Percentiles rank a stretch among this genome's conserved stretches.
These are phyloP conservation scores for Lithospermum erythrorhizon DNA, from an alignment of 257 asterid genomes.

Conservation along the genomic window DNA sequence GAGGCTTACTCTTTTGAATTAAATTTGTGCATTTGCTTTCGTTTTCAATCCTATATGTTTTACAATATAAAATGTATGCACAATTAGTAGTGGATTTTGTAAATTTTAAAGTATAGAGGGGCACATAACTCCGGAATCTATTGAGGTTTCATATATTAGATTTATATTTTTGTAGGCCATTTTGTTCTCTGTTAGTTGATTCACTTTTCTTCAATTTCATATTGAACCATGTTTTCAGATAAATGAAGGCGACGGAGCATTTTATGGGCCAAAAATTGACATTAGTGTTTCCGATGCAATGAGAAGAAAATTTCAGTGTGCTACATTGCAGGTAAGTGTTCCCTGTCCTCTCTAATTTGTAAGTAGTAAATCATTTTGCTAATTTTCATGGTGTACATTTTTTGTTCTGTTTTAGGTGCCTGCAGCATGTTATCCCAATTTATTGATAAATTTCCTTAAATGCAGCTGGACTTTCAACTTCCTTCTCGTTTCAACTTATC, in stretches of 20 bases:
- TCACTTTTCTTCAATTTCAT: constrained; percentile 10
- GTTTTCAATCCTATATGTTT: neutral
- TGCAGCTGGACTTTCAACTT: constrained; percentile 97
- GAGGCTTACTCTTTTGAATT: neutral
- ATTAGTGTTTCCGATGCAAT: constrained; percentile 87
- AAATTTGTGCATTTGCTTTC: neutral
- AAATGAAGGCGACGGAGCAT: constrained; percentile 95
- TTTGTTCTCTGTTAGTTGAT: constrained; percentile 5
- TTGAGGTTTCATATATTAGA: neutral
- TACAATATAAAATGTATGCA: neutral
- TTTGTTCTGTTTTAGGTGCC: neutral
- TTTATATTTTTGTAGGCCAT: constrained; percentile 2
- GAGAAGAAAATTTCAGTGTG: constrained; percentile 95
- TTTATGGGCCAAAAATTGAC: constrained; percentile 94
- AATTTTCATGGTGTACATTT: neutral
- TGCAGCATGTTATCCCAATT: constrained; percentile 4
- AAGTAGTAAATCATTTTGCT: no score
- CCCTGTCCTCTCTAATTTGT: neutral
- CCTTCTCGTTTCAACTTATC: constrained; percentile 86
- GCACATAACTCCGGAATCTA: neutral
- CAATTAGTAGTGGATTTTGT: neutral
- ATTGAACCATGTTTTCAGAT: constrained; percentile 33
- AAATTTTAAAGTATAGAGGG: neutral
- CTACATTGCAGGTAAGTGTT: constrained; percentile 75
- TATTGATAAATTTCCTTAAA: constrained; percentile 17